These are phyloP conservation scores for Aspergillus haitiensis DNA, from an alignment of 495 filamentous ascomycete genomes.

Conservation along the genomic window DNA sequence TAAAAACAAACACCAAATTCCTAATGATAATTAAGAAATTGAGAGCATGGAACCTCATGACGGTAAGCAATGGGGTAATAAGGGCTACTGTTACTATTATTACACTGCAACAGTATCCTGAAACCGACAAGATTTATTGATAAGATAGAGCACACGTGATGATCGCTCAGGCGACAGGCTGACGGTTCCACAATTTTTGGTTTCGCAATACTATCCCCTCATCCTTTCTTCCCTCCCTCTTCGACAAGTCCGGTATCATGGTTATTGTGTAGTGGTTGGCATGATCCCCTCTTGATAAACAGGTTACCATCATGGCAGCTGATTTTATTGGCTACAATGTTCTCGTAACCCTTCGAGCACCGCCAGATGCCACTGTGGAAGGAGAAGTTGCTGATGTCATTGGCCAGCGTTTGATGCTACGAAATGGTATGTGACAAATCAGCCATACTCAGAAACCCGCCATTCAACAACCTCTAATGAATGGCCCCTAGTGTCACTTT, in stretches of 20 bases:
- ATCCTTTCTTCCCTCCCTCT: not conserved
- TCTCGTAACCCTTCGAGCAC: slow-evolving; percentile 68
- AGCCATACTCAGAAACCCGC: not conserved
- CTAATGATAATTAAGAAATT: too few relatives aligned
- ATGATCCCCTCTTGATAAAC: slow-evolving; percentile 11
- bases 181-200: slow-evolving; percentile 12
- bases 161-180: slow-evolving; percentile 7
- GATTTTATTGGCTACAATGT: slow-evolving; percentile 81
- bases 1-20: too few relatives aligned
- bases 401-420: slow-evolving; percentile 70
- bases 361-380: slow-evolving; percentile 62
- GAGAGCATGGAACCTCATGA: too few relatives aligned
- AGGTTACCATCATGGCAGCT: slow-evolving; percentile 51
- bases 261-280: slow-evolving; percentile 3
- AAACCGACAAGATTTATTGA: slow-evolving; percentile 13
- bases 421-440: slow-evolving; percentile 63
- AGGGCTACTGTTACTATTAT: too few relatives aligned
- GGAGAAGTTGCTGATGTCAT: slow-evolving; percentile 74
- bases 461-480: not conserved
- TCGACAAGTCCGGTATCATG: slow-evolving; percentile 4
- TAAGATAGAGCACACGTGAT: slow-evolving; percentile 19
- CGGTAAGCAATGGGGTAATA: too few relatives aligned
- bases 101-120: too few relatives aligned
- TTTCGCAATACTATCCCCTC: slow-evolving; percentile 20
- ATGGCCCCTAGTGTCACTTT: slow-evolving; percentile 43